Conservation (phyloP, 768 basidiomycete genomes). For the Stropharia rugosoannulata region DNA sequence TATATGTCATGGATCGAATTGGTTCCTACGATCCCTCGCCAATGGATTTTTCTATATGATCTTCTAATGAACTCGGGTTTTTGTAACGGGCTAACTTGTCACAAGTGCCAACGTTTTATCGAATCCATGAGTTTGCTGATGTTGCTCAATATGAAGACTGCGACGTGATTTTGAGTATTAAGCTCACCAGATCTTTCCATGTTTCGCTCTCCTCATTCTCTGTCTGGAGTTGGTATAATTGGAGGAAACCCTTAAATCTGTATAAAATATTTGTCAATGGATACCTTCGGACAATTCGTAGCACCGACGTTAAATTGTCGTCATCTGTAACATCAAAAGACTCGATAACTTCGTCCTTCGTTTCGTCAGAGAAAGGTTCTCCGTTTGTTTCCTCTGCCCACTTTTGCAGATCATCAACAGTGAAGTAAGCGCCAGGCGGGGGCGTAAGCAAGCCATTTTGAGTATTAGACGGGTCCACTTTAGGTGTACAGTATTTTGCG, state of each 20-base stretch:
- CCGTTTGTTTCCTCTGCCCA: constrained; percentile 86
- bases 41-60: neutral
- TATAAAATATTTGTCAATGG: neutral
- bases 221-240: constrained; percentile 84
- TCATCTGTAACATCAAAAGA: constrained; percentile 75
- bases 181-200: constrained; percentile 73
- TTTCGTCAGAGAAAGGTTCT: constrained; percentile 71
- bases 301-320: constrained; percentile 68
- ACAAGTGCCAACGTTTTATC: constrained; percentile 64
- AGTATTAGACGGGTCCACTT: constrained; percentile 14
- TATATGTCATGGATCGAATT: too few relatives aligned
- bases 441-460: constrained; percentile 39
- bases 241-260: constrained; percentile 79
- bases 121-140: constrained; percentile 73
- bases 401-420: constrained; percentile 60
- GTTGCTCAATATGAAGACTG: neutral
- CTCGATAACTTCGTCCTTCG: constrained; percentile 75
- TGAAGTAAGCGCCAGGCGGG: constrained; percentile 56
- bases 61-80: too few relatives aligned
- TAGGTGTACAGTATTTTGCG: constrained; percentile 70
- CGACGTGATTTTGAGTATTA: neutral
- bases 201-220: constrained; percentile 85
- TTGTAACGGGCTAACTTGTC: neutral
- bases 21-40: neutral
- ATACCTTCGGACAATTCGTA: constrained; percentile 26